Evolutionary conservation across 768 basidiomycete genomes (phyloP).

Genomic region (Russula dissimulans): DNA sequence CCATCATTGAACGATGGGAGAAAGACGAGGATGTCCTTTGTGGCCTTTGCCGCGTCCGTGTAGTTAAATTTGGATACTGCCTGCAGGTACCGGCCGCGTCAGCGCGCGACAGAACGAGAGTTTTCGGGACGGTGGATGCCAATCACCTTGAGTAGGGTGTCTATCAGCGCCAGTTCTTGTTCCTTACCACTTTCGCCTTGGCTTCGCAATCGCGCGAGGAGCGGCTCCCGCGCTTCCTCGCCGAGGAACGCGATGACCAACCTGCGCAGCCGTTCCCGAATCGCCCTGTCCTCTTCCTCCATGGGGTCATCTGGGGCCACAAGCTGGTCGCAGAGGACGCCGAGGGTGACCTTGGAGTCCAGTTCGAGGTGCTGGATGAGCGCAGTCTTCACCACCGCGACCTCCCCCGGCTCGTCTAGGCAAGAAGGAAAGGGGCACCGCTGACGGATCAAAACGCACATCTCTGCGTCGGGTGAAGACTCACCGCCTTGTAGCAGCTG

Average conservation of each 20-base stretch:
- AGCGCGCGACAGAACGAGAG: not conserved
- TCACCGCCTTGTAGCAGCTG: conserved; percentile 67
- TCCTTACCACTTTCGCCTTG: conserved; percentile 34
- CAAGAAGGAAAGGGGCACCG: not conserved
- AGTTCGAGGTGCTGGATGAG: conserved; percentile 55
- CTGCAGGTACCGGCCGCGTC: conserved; percentile 27
- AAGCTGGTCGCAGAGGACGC: conserved; percentile 63
- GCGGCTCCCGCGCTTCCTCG: conserved; percentile 39
- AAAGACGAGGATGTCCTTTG: conserved; percentile 44
- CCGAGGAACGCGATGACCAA: conserved; percentile 54
- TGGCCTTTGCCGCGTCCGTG: conserved; percentile 37
- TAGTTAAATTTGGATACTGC: conserved; percentile 38
- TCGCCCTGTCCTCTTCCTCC: conserved; percentile 50
- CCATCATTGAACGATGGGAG: conserved; percentile 36
- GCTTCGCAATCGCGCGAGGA: conserved; percentile 37
- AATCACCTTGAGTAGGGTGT: conserved; percentile 41
- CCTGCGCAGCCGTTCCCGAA: conserved; percentile 46
- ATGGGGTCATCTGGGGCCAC: conserved; percentile 39
- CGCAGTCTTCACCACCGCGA: conserved; percentile 49
- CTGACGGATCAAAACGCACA: not conserved
- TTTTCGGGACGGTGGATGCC: conserved; percentile 3
- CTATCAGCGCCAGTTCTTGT: conserved; percentile 40
- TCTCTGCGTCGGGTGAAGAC: conserved; percentile 18
- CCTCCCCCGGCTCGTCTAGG: conserved; percentile 58
- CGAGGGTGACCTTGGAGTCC: conserved; percentile 49